Conservation (phyloP, 352 stramenopile genomes). For the Phytophthora quininea region DNA sequence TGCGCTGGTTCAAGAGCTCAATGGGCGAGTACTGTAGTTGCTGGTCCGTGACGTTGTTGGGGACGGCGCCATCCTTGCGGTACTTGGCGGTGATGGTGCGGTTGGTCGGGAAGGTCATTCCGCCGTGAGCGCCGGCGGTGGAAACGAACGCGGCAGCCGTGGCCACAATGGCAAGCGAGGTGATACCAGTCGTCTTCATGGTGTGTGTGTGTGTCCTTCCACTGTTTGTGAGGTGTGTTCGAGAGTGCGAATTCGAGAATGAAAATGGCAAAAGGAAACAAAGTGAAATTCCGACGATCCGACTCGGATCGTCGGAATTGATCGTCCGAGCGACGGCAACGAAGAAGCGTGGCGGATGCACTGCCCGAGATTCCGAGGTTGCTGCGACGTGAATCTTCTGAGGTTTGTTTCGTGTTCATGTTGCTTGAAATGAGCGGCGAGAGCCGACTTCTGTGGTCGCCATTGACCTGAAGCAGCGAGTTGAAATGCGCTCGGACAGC, state of each 20-base stretch:
- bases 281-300: not conserved
- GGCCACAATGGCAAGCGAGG: slow-evolving; percentile 6
- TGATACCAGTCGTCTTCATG: slow-evolving; percentile 19
- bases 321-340: not conserved
- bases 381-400: no score
- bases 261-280: not conserved
- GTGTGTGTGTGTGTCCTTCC: not conserved
- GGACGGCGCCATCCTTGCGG: slow-evolving; percentile 19
- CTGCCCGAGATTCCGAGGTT: no score
- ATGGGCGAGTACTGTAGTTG: slow-evolving; percentile 30
- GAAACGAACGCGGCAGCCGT: slow-evolving; percentile 17
- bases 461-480: no score
- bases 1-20: slow-evolving; percentile 18
- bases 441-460: no score
- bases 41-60: slow-evolving; percentile 22
- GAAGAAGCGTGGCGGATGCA: not conserved
- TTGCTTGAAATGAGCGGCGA: no score
- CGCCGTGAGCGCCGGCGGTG: slow-evolving; percentile 30
- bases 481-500: no score
- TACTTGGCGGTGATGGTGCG: slow-evolving; percentile 25
- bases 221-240: slow-evolving; percentile 6
- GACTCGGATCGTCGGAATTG: no score
- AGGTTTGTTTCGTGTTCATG: no score
- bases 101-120: slow-evolving; percentile 20
- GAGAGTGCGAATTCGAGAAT: slow-evolving; percentile 13